Evolutionary conservation across 331 rosid genomes (phyloP).

Genomic region (Erythrophleum ivorense): DNA sequence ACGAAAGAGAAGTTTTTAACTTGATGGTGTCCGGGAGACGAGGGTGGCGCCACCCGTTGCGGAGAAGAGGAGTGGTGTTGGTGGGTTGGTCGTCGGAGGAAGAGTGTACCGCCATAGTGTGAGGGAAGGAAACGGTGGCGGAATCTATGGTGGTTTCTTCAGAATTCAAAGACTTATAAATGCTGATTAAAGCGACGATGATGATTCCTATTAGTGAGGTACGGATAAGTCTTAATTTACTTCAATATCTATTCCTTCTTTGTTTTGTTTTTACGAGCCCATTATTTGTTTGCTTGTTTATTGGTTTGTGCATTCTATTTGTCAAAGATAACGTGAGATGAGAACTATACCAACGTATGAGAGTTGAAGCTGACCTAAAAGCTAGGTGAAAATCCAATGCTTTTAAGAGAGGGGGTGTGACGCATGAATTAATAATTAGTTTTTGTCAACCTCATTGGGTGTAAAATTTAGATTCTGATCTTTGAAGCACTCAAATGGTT

Average conservation of each 20-base stretch:
- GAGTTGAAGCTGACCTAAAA: not conserved
- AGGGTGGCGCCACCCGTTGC: slow-evolving; percentile 38
- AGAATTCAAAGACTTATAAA: not conserved
- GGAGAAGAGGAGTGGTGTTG: slow-evolving; percentile 34
- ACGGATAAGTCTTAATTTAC: not conserved
- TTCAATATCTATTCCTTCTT: not conserved
- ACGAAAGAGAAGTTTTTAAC: slow-evolving; percentile 57
- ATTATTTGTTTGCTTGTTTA: not conserved
- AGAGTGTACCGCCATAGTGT: slow-evolving; percentile 42
- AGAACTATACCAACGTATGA: not conserved
- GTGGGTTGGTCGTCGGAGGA: slow-evolving; percentile 20
- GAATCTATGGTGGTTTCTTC: not conserved
- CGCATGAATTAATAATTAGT: not conserved
- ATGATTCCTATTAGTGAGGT: not conserved
- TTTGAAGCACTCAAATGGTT: too few species aligned
- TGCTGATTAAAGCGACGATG: not conserved
- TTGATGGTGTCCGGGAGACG: slow-evolving; percentile 47
- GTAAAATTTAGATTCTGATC: not conserved
- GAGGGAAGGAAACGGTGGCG: not conserved
- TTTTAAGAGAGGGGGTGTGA: not conserved
- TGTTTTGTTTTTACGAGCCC: not conserved
- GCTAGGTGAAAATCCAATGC: not conserved
- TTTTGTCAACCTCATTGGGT: not conserved
- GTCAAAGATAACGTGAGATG: not conserved
- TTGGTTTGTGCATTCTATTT: not conserved